Conservation (phyloP, 805 yeast genomes). For the Saccharomycopsis malanga region DNA sequence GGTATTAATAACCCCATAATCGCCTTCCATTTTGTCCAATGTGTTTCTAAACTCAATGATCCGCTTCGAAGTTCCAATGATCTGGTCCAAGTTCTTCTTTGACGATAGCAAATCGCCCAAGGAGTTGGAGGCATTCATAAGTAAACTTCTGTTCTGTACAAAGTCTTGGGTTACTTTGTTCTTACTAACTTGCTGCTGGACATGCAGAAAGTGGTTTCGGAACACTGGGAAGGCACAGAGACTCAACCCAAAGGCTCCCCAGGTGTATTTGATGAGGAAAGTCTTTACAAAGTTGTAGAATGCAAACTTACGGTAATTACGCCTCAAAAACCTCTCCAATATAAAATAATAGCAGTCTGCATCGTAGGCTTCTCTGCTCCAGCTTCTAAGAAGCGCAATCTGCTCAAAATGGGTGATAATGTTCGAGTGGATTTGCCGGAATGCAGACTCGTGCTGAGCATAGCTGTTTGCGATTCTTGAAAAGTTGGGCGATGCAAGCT, state of each 20-base stretch:
- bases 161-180: conserved; percentile 33
- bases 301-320: conserved; percentile 67
- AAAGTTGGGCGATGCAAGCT: conserved; percentile 82
- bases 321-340: conserved; percentile 68
- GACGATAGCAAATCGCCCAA: conserved; percentile 81
- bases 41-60: conserved; percentile 62
- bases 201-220: conserved; percentile 39
- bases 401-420: conserved; percentile 77
- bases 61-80: conserved; percentile 74
- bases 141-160: conserved; percentile 78
- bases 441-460: conserved; percentile 77
- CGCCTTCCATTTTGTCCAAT: conserved; percentile 34
- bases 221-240: conserved; percentile 88
- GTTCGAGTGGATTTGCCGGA: conserved; percentile 76
- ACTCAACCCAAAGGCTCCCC: conserved; percentile 93
- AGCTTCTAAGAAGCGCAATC: conserved; percentile 79
- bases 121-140: conserved; percentile 80
- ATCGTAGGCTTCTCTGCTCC: conserved; percentile 65
- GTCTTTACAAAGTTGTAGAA: conserved; percentile 80
- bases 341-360: conserved; percentile 78
- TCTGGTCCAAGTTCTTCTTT: conserved; percentile 75
- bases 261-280: conserved; percentile 81
- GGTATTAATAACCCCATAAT: conserved; percentile 22
- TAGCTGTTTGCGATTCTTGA: conserved; percentile 70
- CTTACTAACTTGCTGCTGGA: conserved; percentile 30